These are phyloP conservation scores for Colletotrichum acutatum DNA, from an alignment of 2,329 filamentous ascomycete genomes.

Conservation along the genomic window DNA sequence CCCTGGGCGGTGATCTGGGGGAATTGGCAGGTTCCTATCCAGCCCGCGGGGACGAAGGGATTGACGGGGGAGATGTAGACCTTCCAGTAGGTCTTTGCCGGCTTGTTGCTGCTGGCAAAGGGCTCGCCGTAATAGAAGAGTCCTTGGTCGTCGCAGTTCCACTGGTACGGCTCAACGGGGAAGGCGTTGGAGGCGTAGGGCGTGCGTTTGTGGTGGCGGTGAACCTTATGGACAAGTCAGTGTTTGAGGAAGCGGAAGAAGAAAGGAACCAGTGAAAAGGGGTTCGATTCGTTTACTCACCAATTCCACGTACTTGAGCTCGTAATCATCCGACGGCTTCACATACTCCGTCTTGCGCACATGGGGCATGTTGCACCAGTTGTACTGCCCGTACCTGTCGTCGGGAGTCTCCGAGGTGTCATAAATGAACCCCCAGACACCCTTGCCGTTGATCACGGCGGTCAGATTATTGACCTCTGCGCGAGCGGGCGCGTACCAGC, in stretches of 20 bases:
- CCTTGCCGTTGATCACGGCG: conserved; percentile 65
- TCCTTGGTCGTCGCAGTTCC: conserved; percentile 77
- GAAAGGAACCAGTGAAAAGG: background rate
- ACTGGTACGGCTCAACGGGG: conserved; percentile 76
- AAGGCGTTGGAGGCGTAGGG: conserved; percentile 84
- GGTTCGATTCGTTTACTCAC: conserved; percentile 53
- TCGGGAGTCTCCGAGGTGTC: conserved; percentile 71
- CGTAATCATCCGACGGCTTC: conserved; percentile 63
- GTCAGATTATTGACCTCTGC: conserved; percentile 71
- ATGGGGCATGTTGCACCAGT: conserved; percentile 92
- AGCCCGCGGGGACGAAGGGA: conserved; percentile 73
- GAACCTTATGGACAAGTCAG: conserved; percentile 63
- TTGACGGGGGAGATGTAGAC: conserved; percentile 71
- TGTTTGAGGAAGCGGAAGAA: background rate
- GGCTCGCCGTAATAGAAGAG: conserved; percentile 77
- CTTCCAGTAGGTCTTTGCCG: conserved; percentile 73
- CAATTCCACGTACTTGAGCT: conserved; percentile 80
- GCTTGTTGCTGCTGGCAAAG: conserved; percentile 54
- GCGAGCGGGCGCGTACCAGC: conserved; percentile 68
- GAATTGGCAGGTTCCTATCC: conserved; percentile 81
- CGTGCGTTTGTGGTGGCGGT: conserved; percentile 87
- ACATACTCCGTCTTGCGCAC: conserved; percentile 75
- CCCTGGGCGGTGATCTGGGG: conserved; percentile 81
- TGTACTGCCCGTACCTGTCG: conserved; percentile 72
- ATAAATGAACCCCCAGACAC: conserved; percentile 80